Conservation (phyloP, 225 moss, liverwort and hornwort species). For the Sphagnum contortum region DNA sequence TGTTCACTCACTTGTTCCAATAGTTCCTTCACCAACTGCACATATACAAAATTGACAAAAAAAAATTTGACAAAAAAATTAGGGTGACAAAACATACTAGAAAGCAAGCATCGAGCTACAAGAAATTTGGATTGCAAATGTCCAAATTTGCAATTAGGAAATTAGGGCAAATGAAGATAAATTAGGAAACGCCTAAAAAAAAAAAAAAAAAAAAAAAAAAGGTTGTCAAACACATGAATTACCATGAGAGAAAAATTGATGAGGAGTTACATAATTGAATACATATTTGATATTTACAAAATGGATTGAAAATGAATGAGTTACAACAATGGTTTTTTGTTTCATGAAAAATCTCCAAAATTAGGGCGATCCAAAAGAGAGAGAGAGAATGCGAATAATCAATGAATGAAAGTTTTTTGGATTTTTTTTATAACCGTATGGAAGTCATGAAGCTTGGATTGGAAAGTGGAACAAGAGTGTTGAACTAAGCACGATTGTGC, state of each 20-base stretch:
- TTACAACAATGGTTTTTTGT: neutral
- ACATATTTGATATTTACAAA: neutral
- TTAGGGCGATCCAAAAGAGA: no score
- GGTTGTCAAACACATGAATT: no score
- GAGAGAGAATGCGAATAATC: neutral
- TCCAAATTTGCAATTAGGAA: no score
- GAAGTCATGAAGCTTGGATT: slow-evolving; percentile 41
- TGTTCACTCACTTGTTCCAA: slow-evolving; percentile 53
- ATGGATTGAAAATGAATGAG: neutral
- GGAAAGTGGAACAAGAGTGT: slow-evolving; percentile 36
- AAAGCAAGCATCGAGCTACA: no score
- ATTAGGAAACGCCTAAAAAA: no score
- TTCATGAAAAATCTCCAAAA: neutral
- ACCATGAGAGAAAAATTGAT: no score
- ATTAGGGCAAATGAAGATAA: no score
- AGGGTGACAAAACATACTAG: neutral
- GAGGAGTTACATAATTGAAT: no score
- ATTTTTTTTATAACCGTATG: slow-evolving; percentile 1
- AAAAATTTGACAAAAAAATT: neutral
- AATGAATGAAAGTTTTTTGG: slow-evolving; percentile 9
- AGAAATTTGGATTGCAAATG: no score
- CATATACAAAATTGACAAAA: slow-evolving; percentile 1
- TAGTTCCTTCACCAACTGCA: slow-evolving; percentile 54
- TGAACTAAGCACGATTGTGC: slow-evolving; percentile 25
- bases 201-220: no score